Percentiles rank a stretch among this genome's conserved stretches.
Evolutionary conservation across 2,329 filamentous ascomycete species (phyloP).

Genomic region (Colletotrichum abscissum): DNA sequence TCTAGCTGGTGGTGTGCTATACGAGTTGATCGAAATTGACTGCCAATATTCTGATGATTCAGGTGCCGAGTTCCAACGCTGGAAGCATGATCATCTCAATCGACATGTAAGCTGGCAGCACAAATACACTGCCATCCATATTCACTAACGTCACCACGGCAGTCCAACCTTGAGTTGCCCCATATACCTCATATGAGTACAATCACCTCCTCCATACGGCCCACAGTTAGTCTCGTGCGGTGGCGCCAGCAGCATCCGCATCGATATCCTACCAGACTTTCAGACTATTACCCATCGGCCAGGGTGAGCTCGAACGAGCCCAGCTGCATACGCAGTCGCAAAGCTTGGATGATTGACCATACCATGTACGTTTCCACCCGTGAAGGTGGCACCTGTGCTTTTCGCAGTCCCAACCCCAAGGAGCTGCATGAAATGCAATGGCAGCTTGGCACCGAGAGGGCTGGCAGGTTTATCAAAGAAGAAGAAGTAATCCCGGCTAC

Average conservation of each 20-base stretch:
- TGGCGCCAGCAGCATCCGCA: conserved; percentile 52
- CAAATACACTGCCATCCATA: background rate
- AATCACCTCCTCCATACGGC: conserved; percentile 53
- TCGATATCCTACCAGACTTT: conserved; percentile 53
- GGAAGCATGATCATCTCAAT: conserved; percentile 56
- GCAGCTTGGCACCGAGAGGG: conserved; percentile 42
- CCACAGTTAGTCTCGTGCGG: conserved; percentile 48
- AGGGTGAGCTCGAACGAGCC: conserved; percentile 41
- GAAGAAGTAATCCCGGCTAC: conserved; percentile 41
- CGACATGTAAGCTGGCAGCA: conserved; percentile 49
- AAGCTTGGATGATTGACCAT: conserved; percentile 56
- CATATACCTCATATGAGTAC: conserved; percentile 60
- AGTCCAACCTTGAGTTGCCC: conserved; percentile 56
- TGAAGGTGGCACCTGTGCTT: conserved; percentile 49
- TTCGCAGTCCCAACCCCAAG: conserved; percentile 50
- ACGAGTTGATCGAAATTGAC: conserved; percentile 59
- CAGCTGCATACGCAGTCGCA: conserved; percentile 51
- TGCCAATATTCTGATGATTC: conserved; percentile 56
- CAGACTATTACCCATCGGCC: conserved; percentile 47
- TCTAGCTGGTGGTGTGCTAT: conserved; percentile 55
- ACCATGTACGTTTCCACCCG: conserved; percentile 55
- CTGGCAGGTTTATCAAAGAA: conserved; percentile 49
- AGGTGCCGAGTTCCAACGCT: conserved; percentile 58
- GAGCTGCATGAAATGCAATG: conserved; percentile 56
- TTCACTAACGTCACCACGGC: conserved; percentile 15